These are phyloP conservation scores for Naegleria lovaniensis DNA, from an alignment of 208 protist genomes.

Conservation along the genomic window DNA sequence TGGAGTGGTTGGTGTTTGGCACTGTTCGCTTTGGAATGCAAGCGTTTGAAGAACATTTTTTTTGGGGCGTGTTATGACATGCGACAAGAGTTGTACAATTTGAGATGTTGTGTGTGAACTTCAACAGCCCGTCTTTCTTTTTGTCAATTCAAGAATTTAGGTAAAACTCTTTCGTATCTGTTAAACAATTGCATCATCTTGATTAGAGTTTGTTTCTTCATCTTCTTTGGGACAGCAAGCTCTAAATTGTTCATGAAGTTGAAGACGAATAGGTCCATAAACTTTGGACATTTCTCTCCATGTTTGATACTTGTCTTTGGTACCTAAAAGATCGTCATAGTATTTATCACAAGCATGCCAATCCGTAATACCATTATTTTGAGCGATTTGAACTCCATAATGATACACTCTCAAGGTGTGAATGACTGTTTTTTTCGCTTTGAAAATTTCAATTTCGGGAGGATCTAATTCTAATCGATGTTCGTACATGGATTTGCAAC, in stretches of 20 bases:
- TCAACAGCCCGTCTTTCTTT: too few species aligned
- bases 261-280: not conserved
- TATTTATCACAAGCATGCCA: not conserved
- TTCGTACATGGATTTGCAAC: not conserved
- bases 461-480: not conserved
- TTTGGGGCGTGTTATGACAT: too few species aligned
- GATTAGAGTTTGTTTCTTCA: not conserved
- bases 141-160: too few species aligned
- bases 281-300: not conserved
- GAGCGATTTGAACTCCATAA: not conserved
- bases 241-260: not conserved
- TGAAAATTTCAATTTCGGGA: not conserved
- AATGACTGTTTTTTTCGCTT: not conserved
- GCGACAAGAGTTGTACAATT: too few species aligned
- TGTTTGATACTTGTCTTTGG: not conserved
- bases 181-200: too few species aligned
- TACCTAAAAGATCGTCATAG: not conserved
- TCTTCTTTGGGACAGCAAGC: not conserved
- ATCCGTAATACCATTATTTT: not conserved
- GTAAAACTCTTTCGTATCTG: too few species aligned
- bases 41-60: too few species aligned
- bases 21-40: too few species aligned
- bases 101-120: too few species aligned
- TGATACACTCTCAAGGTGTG: not conserved
- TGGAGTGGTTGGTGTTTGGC: too few species aligned